Conservation (phyloP, 805 yeast genomes). For the Yarrowia sp. region DNA sequence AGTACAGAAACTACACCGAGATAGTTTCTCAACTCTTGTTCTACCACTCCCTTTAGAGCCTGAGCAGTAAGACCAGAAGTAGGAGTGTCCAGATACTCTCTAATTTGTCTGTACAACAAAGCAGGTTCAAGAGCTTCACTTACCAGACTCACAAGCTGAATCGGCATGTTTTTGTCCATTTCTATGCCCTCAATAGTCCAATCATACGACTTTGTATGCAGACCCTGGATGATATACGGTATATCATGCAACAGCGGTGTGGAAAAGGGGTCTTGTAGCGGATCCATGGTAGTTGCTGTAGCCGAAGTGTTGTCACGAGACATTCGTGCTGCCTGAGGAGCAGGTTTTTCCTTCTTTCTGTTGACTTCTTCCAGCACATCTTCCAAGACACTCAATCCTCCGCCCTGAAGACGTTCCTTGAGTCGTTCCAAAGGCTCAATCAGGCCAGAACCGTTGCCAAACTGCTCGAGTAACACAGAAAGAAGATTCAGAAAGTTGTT, state of each 20-base stretch:
- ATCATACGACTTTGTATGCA: constrained; percentile 28
- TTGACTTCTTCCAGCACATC: background rate
- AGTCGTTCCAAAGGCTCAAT: background rate
- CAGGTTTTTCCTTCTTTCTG: background rate
- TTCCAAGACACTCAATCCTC: background rate
- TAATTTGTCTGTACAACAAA: constrained; percentile 53
- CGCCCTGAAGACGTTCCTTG: background rate
- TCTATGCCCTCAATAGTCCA: constrained; percentile 27
- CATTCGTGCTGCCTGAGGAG: background rate
- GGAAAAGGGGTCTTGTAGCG: background rate
- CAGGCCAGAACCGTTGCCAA: background rate
- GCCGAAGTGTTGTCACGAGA: background rate
- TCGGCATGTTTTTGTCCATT: constrained; percentile 7
- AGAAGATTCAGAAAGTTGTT: constrained; percentile 10
- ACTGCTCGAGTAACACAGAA: background rate
- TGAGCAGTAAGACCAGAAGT: constrained; percentile 50
- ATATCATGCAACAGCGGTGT: constrained; percentile 30
- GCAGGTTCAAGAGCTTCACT: constrained; percentile 58
- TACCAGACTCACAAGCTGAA: constrained; percentile 26
- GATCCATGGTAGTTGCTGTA: background rate
- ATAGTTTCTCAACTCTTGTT: constrained; percentile 44
- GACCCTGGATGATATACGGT: constrained; percentile 38
- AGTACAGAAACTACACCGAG: constrained; percentile 45
- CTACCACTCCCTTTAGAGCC: constrained; percentile 54
- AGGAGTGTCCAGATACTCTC: constrained; percentile 35